Evolutionary conservation across 1,284 basidiomycete species (phyloP), one percentile per base, ranked within the genome.

Genomic region (Sutorius eximius): DNA sequence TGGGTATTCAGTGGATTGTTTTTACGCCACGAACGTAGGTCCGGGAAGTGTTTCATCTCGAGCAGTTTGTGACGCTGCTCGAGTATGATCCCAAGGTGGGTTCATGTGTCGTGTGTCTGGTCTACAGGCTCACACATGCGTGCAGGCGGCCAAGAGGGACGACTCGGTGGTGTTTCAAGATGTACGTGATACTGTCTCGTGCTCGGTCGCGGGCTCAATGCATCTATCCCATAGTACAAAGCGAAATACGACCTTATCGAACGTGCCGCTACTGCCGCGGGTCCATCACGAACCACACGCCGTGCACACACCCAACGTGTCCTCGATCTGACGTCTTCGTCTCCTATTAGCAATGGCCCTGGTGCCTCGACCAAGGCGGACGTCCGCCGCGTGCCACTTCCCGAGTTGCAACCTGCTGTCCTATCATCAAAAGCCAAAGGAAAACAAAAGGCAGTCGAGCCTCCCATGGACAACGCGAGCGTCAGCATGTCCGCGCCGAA

Each of bases 21-120:
- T 45, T 29, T 33, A 29, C 32, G 41, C 40, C 38, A 1, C 20
- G 33, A 20, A 32, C 27, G 8, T 57, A 91, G 87, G 76, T 95
- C 49, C 82, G 92, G 57, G 91, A 96, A 70, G 78, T 83, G 53
- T 95, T 94, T 71, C 93, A 95, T 64, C 77, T 95, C 71, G 87
- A 94, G 61, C 78, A 86, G 54, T 95, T 89, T 65, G 79, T 83
- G 4, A 85, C 81, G 24, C 77, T 95, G 73, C 73, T 92, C 40
- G 78, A 77, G 6, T 95, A 85, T 70, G 81, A 94, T 69, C 92
- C 91, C 2, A 73, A 77, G 68, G 90, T 90, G 60, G 50, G 68
- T 22, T 20, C 5, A 22, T 57, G 40, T 1, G 12, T 33, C 30
- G 18, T n/a, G 9, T 20, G 0, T 32, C 3, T 45, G 42, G 45